Base-by-base conservation (phyloP, 108 stramenopile species). In the Cyclotella atomus region DNA sequence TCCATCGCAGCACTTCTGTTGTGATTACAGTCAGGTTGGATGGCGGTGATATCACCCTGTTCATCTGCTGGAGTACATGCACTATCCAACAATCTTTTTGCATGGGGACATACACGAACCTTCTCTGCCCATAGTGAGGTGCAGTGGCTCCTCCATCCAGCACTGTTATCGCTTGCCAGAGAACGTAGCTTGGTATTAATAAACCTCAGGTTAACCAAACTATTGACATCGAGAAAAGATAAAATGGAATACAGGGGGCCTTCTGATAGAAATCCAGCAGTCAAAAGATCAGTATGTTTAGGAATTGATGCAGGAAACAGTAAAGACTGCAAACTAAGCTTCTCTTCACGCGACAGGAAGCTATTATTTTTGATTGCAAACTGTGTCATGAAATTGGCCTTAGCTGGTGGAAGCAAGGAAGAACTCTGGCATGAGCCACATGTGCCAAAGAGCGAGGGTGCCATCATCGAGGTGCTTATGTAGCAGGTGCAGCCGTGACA, bases 101-200 rank as follows among this genome's bases (percentile, higher is more conserved):
- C 87, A 15, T 57, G 52, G n/a, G 35, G 24, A 21, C 70, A 65
- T 10, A 92, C 88, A 44, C 85, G 81, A 23, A 86, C 68, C 54
- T 92, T 92, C 15, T 36, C 25, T 8, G 70, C 59, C 91, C 91
- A 92, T 2, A 92, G 57, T 10, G 17, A 43, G 9, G 16, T 67
- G 65, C 91, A 92, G 23, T 82, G 79, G 56, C 75, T 45, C n/a
- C 61, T 75, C 91, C 91, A 92, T 23, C 90, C 90, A 1, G 87
- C 84, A 45, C 50, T 65, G 52, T 79, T 78, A 28, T 54, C 55
- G 5, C 79, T 78, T 23, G 80, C 76, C 27, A 85, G 41, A 20
- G 43, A 30, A 29, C 66, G 65, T 24, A 82, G 71, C 36, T 81
- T 65, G 19, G 24, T 38, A 35, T 59, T 71, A 52, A 70, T 60